Evolutionary conservation across 1,284 basidiomycete genomes (phyloP), one percentile per base, ranked within the genome.

Genomic region (Ustilago bromivora): DNA sequence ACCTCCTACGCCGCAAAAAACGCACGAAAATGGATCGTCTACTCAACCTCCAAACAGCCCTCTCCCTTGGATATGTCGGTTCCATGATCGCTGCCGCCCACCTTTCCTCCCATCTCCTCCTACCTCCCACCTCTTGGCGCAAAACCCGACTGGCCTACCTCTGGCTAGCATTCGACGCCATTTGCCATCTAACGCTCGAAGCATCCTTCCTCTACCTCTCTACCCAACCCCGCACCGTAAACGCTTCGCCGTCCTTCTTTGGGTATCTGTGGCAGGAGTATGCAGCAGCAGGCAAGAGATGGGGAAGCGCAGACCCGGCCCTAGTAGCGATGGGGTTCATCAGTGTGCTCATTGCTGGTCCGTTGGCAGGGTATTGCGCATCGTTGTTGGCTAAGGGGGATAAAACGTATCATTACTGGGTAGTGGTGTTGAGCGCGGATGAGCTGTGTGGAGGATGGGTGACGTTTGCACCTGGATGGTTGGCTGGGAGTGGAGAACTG

Each of bases 401-500:
- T 31, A 34, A 47, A 17, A 38, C 64, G n/a, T 82, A 84, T 59
- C 81, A 84, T 57, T 80, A 78, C 49, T 85, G 81, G 79, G 66
- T 72, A 43, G 63, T 80, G 10, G 72, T 81, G 31, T 58, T 85
- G 55, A 74, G 76, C 53, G 74, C 75, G 2, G 78, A 71, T 1
- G 84, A 85, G 66, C 49, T 85, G 28, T 84, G 84, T 34, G 76
- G 79, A 9, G 78, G 80, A 6, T 82, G 78, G 76, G 84, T 83
- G 82, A 85, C 83, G n/a, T 85, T 84, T 57, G 71, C 77, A 3
- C 81, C 82, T 5, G 84, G 84, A 56, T 83, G 82, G 82, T 59
- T 84, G 31, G 65, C 71, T 6, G 76, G 78, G 4, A 71, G 63
- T 38, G 38, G 31, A 5, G 17, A 19, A 12, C 32, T 67, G 46